Evolutionary conservation across 192 early-diverging fungal species (phyloP).

Genomic region (Linnemannia elongata): DNA sequence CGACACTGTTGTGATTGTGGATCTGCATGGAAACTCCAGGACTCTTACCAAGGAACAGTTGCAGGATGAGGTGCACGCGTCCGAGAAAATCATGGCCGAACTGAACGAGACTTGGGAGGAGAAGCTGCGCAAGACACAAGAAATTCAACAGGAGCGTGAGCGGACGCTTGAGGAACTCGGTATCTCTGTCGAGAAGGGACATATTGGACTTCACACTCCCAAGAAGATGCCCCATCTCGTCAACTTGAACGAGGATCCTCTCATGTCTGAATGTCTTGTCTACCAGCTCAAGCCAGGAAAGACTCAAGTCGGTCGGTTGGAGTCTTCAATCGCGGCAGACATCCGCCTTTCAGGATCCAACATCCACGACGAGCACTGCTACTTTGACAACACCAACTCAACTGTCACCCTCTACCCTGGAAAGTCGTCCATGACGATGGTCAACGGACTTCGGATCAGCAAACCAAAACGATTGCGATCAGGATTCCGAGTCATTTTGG

Average conservation of each 20-base stretch:
- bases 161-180: constrained; percentile 83
- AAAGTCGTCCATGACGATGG: constrained; percentile 72
- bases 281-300: constrained; percentile 85
- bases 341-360: constrained; percentile 74
- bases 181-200: constrained; percentile 77
- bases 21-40: constrained; percentile 59
- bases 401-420: constrained; percentile 73
- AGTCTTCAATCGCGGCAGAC: constrained; percentile 54
- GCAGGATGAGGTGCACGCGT: constrained; percentile 84
- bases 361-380: constrained; percentile 78
- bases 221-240: constrained; percentile 88
- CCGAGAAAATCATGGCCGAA: constrained; percentile 89
- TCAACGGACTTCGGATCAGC: constrained; percentile 80
- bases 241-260: constrained; percentile 91
- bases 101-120: constrained; percentile 90
- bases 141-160: constrained; percentile 80
- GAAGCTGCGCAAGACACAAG: constrained; percentile 78
- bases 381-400: constrained; percentile 75
- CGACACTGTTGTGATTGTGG: constrained; percentile 58
- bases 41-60: constrained; percentile 68
- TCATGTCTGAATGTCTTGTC: constrained; percentile 92
- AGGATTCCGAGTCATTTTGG: constrained; percentile 86
- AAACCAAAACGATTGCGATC: constrained; percentile 71
- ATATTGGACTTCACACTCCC: constrained; percentile 82
- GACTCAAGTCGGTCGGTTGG: constrained; percentile 74